A percentile compares a stretch with the other conserved stretches of the same genome.
These are phyloP conservation scores for Lunularia cruciata DNA, from an alignment of 225 moss, liverwort and hornwort genomes.

Conservation along the genomic window DNA sequence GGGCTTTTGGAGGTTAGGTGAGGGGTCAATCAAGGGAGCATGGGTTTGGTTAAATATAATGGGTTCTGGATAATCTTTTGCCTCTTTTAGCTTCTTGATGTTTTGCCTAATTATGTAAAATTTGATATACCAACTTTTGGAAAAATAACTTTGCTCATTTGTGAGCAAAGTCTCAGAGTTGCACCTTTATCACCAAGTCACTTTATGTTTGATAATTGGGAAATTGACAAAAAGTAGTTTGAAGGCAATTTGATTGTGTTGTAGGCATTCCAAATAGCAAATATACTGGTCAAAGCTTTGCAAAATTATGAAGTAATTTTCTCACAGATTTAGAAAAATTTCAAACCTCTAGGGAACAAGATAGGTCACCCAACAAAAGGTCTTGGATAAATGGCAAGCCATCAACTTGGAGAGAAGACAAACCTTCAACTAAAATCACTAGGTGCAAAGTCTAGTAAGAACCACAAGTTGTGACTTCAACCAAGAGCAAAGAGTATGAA, in stretches of 20 bases:
- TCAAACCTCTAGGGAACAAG: neutral
- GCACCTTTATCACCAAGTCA: neutral
- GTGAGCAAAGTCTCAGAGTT: neutral
- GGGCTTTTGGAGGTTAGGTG: too few relatives aligned
- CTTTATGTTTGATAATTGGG: too few relatives aligned
- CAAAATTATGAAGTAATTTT: conserved; percentile 19
- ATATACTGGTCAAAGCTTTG: conserved; percentile 28
- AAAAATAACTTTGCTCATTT: neutral
- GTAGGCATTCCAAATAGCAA: conserved; percentile 42
- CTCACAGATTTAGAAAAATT: neutral
- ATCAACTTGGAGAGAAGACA: conserved; percentile 1
- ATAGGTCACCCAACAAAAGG: neutral
- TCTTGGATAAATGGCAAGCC: neutral
- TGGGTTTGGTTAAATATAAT: too few relatives aligned
- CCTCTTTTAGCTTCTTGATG: too few relatives aligned
- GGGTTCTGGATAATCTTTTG: too few relatives aligned
- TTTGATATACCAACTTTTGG: too few relatives aligned
- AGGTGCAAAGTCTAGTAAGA: neutral
- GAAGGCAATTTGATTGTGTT: neutral
- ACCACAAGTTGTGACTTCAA: too few relatives aligned
- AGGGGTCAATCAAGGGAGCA: too few relatives aligned
- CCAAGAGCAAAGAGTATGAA: too few relatives aligned
- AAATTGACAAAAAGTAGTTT: too few relatives aligned
- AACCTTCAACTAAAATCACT: neutral
- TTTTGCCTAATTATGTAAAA: too few relatives aligned